A percentile compares a stretch with the other conserved stretches of the same genome.
These are phyloP conservation scores for Aechmea fasciata DNA, from an alignment of 176 grass and related monocot genomes.

Conservation along the genomic window DNA sequence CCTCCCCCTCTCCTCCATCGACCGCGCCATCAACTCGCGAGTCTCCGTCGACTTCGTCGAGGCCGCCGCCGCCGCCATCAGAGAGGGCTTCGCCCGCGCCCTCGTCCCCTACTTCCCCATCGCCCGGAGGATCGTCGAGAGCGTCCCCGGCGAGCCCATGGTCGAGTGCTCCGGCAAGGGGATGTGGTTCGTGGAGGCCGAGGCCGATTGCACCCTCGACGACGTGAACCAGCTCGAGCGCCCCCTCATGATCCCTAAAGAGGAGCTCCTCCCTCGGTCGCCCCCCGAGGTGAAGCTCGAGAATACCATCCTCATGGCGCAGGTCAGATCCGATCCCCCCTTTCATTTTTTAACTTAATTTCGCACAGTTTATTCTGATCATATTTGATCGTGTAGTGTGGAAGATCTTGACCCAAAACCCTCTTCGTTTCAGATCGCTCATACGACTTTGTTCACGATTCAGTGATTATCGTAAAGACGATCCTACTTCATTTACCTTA, in stretches of 20 bases:
- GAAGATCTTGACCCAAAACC: too few species aligned
- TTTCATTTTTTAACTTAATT: too few species aligned
- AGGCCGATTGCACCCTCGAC: conserved; percentile 43
- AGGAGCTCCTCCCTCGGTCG: conserved; percentile 49
- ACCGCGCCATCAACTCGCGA: conserved; percentile 32
- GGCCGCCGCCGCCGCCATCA: conserved; percentile 32
- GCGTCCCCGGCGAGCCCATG: conserved; percentile 27
- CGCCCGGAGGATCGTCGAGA: conserved; percentile 41
- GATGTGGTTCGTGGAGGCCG: conserved; percentile 63
- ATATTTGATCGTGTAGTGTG: too few species aligned
- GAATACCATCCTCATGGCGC: conserved; percentile 63
- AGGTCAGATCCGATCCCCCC: conserved; percentile 30
- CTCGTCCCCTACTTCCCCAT: conserved; percentile 70
- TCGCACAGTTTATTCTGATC: too few species aligned
- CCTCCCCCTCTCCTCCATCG: conserved; percentile 64
- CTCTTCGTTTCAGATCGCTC: conserved; percentile 81
- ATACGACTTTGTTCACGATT: conserved; percentile 90
- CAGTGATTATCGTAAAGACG: conserved; percentile 92
- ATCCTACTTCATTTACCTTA: conserved; percentile 79
- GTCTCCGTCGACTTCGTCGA: conserved; percentile 39
- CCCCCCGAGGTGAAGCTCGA: conserved; percentile 45
- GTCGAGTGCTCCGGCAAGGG: conserved; percentile 49
- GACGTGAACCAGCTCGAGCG: conserved; percentile 75
- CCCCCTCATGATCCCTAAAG: conserved; percentile 61
- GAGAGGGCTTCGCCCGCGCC: conserved; percentile 43